A percentile compares a stretch with the other conserved stretches of the same genome.
These are phyloP conservation scores for Phialocephala sp. DNA, from an alignment of 2,329 filamentous ascomycete genomes.

Conservation along the genomic window DNA sequence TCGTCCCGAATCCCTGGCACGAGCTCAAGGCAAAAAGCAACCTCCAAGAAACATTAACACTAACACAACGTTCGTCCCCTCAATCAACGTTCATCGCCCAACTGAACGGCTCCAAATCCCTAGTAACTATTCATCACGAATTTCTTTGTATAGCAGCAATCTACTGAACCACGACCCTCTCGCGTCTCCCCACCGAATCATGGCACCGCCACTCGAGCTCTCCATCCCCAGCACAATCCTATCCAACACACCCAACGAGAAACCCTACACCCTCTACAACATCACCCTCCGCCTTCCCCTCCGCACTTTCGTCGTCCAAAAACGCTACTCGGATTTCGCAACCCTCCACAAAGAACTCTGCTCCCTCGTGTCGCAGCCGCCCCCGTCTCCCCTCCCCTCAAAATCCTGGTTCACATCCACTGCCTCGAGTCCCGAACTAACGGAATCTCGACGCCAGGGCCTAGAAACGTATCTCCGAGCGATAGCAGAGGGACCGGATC, in stretches of 20 bases:
- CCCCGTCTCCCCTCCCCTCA: conserved; percentile 69
- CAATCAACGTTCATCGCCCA: not conserved
- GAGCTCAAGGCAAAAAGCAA: conserved; percentile 26
- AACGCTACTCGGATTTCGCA: conserved; percentile 83
- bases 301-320: conserved; percentile 75
- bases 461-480: conserved; percentile 75
- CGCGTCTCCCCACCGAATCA: conserved; percentile 40
- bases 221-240: conserved; percentile 40
- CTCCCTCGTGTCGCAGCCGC: conserved; percentile 63
- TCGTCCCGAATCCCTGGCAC: conserved; percentile 22
- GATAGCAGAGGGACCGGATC: conserved; percentile 75
- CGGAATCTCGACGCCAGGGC: conserved; percentile 70
- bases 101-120: not conserved
- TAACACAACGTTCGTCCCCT: not conserved
- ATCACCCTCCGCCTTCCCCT: conserved; percentile 78
- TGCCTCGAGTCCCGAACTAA: conserved; percentile 69
- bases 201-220: conserved; percentile 71
- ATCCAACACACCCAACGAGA: conserved; percentile 47
- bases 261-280: conserved; percentile 76
- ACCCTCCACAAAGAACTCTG: conserved; percentile 68
- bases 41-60: conserved; percentile 6
- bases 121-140: not conserved
- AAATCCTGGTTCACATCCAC: conserved; percentile 83
- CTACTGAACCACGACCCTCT: not conserved
- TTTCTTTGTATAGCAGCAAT: not conserved